Conservation (phyloP, 495 filamentous ascomycete genomes). For the Thozetella sp. region DNA sequence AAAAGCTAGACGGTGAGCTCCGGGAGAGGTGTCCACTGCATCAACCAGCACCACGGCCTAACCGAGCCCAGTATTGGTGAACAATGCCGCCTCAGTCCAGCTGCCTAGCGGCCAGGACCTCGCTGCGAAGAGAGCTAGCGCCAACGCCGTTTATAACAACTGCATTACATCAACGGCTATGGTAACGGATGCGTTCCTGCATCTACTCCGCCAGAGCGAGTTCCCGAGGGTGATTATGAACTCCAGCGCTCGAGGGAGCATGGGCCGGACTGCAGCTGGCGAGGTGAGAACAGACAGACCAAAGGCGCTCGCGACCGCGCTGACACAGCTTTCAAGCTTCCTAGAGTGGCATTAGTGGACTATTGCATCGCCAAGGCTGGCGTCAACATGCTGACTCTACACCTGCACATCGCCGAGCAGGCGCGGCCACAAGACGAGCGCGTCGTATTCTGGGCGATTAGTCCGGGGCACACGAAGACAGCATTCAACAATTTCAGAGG, state of each 20-base stretch:
- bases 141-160: slow-evolving; percentile 21
- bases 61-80: slow-evolving; percentile 28
- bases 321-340: slow-evolving; percentile 14
- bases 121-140: slow-evolving; percentile 13
- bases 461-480: slow-evolving; percentile 33
- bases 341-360: slow-evolving; percentile 10
- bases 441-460: slow-evolving; percentile 26
- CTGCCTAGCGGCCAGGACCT: slow-evolving; percentile 9
- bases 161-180: slow-evolving; percentile 27
- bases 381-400: slow-evolving; percentile 33
- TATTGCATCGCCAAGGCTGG: slow-evolving; percentile 29
- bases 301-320: slow-evolving; percentile 10
- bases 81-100: slow-evolving; percentile 31
- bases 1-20: slow-evolving; percentile 23
- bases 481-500: slow-evolving; percentile 35
- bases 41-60: background rate
- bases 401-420: slow-evolving; percentile 26
- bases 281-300: slow-evolving; percentile 15
- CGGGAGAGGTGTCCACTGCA: background rate
- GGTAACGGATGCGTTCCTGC: slow-evolving; percentile 25
- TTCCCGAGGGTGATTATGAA: slow-evolving; percentile 18
- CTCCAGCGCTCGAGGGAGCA: slow-evolving; percentile 19
- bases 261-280: slow-evolving; percentile 14
- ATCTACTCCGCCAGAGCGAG: slow-evolving; percentile 24
- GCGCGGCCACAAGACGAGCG: slow-evolving; percentile 13